Base-by-base conservation (phyloP, 441 rosid species). In the Erysimum cheiri region DNA sequence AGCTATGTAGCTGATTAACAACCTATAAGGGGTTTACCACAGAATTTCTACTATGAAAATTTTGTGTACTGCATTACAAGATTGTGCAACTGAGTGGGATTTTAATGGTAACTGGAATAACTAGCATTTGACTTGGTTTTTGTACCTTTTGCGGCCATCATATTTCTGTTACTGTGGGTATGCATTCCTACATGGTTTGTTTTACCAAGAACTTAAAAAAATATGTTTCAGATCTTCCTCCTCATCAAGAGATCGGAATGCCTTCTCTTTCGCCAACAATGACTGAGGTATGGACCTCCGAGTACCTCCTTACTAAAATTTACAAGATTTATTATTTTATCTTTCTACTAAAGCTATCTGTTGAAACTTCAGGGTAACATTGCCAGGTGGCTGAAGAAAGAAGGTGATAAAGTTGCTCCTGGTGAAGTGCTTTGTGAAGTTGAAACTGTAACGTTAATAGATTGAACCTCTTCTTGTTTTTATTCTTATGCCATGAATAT, bases 391-490 rank as follows among this genome's bases (percentile, higher is more conserved):
- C 78, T 95, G 82, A 95, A 95, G 84, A 95, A 92, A 78, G 99
- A 92, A 83, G 99, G 98, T 56, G 99, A 95, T 65, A 89, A 95
- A 79, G 56, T 95, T 71, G 76, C 83, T 76, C 84, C 95, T 19
- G 99, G 99, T 77, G 99, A 94, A 85, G 99, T 95, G 28, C 89
- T 95, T 54, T 95, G 99, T 60, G 99, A 95, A 95, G 99, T 95
- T 65, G 99, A 95, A 85, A 95, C 99, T 32, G 98, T 95, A 85
- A 66, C 93, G 56, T 17, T 48, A 11, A 48, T 59, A 28, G 44
- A 50, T 29, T 41, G 15, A 35, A 67, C 53, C 35, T 46, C 48
- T 50, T 50, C 29, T 36, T 73, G 6, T 10, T n/a, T 14, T 41
- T 37, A 58, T 4, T 60, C 24, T 39, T 46, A 40, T 55, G 35